Base-by-base conservation (phyloP, 2,329 filamentous ascomycete species). In the Diaporthe caulivora region DNA sequence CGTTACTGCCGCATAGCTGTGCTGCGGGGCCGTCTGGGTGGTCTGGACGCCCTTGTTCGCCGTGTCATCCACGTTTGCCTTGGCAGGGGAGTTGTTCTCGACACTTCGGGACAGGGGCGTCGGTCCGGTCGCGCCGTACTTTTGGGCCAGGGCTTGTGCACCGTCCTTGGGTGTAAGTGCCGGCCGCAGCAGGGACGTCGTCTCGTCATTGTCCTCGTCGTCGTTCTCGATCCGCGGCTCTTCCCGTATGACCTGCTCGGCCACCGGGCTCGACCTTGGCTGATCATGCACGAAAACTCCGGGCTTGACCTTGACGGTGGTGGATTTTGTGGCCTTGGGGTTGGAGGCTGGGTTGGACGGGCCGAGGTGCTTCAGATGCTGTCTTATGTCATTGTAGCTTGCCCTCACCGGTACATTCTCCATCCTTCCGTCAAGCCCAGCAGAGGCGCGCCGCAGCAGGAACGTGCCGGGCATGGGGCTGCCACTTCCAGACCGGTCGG, bases 231-330 rank as follows among this genome's bases (percentile, higher is more conserved):
- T 21, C 6, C 58, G 58, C 47, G 62, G 65, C 29, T 54, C 67
- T 42, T 76, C 69, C 13, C 37, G 70, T 53, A 74, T 72, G n/a
- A 65, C 69, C 37, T 79, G 78, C 13, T 78, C 78, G 2, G 76
- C 72, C 21, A 78, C 64, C 5, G 79, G 78, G 10, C 64, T 76
- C 24, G 79, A 68, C 17, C 75, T 78, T 34, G 77, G 67, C 53
- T 76, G 49, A 37, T 72, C 53, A 68, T 72, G 72, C 71, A 74
- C 44, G 58, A 78, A 64, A 70, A 75, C 75, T 9, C 82, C 86
- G 37, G 85, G 84, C 82, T 93, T 93, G 77, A 93, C 91, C 81
- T 93, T 93, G 77, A 93, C 91, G 0, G 91, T 88, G 24, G 90
- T 88, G 24, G 88, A 89, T 24, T 87, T 87, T 1, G 91, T 92